These are phyloP conservation scores for Myriosclerotinia duriaeana DNA, from an alignment of 2,329 filamentous ascomycete genomes.

Conservation along the genomic window DNA sequence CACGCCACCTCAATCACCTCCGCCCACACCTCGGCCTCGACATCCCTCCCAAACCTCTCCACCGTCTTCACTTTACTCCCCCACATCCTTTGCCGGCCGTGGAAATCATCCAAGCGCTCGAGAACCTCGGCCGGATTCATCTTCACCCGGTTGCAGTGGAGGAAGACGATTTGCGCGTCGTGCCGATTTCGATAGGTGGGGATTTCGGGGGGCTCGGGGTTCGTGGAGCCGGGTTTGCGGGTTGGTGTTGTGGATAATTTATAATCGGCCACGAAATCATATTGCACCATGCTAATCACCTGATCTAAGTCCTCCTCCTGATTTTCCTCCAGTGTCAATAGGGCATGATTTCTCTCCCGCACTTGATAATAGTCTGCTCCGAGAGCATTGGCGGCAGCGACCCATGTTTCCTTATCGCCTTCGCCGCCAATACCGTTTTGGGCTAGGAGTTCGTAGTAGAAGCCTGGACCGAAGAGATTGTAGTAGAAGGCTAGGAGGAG, in stretches of 20 bases:
- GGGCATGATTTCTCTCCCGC: conserved; percentile 19
- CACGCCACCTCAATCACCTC: conserved; percentile 24
- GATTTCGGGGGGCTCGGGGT: neutral
- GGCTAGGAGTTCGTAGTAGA: conserved; percentile 19
- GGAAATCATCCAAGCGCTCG: neutral
- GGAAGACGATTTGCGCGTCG: conserved; percentile 10
- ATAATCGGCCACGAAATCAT: conserved; percentile 17
- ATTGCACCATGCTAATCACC: conserved; percentile 19
- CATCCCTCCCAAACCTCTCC: conserved; percentile 17
- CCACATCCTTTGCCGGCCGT: conserved; percentile 12
- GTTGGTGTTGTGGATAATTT: neutral
- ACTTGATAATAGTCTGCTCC: conserved; percentile 17
- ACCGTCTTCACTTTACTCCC: conserved; percentile 1
- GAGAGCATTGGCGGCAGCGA: conserved; percentile 10
- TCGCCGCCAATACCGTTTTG: conserved; percentile 22
- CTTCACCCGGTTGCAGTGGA: conserved; percentile 20
- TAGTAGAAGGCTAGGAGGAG: conserved; percentile 24
- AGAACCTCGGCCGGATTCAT: conserved; percentile 12
- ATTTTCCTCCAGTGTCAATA: neutral
- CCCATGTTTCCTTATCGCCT: conserved; percentile 25
- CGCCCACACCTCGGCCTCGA: conserved; percentile 21
- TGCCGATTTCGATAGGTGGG: neutral
- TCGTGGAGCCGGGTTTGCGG: neutral
- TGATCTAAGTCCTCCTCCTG: neutral
- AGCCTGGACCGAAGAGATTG: conserved; percentile 21